Evolutionary conservation across 1,139 yeast genomes (phyloP), one percentile per base, ranked within the genome.

Genomic region (Citeromyces hawaiiensis): DNA sequence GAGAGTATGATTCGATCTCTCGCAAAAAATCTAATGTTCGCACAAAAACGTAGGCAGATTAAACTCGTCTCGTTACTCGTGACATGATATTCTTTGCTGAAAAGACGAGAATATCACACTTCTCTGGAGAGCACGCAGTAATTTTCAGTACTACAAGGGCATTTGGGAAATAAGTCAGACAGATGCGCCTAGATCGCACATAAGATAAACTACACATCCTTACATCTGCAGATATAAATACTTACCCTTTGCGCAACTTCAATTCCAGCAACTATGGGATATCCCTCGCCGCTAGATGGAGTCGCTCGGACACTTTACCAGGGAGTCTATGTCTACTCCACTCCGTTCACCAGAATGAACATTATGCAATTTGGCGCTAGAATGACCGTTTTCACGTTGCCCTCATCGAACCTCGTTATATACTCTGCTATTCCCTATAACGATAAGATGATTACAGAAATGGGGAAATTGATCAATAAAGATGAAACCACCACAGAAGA

Each of bases 391-490:
- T 50, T 68, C 40, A 55, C 54, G 27, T 56, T 76, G 7, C 57
- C 68, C 38, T 51, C 59, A 41, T 53, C 63, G 32, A 54, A 57
- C 38, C 57, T 76, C 17, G 56, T 74, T 8, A 70, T 79, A 7
- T 73, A 77, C 70, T 69, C 78, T 3, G 76, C 85, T 1, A 64
- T 78, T 38, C 86, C 86, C 1, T 71, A 66, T 48, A 72, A 76
- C 1, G 60, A 64, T 4, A 63, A 57, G 31, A 69, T 70, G 4
- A 53, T 64, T 27, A 57, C 60, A 25, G 60, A 65, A 2, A 50
- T 74, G 32, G 51, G 63, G 36, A 50, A 60, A 19, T 17, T 39
- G 17, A 43, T 53, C 43, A 42, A 41, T 4, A 41, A 44, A 3
- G 52, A 52, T 17, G 49, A 44, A 14, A 36, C 52, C 19, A 56